Base-by-base conservation (phyloP, 805 yeast genomes). In the Yamadazyma laniorum region DNA sequence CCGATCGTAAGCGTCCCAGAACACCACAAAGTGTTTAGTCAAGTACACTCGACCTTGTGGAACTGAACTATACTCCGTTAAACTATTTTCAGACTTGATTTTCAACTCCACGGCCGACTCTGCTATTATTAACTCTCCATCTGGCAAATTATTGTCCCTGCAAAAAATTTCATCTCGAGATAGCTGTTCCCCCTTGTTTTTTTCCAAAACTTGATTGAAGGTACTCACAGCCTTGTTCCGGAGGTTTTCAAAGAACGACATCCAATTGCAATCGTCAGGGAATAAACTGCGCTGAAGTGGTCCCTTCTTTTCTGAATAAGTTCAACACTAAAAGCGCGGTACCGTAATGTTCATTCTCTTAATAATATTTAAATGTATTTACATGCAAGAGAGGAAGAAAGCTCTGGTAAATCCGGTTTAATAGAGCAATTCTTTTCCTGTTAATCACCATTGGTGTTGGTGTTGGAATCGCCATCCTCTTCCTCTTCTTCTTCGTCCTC, bases 11-110 rank as follows among this genome's bases (percentile, higher is more conserved):
- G 77, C 72, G 49, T 86, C 88, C 42, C 77, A 71, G 53, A 90
- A 91, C 16, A 85, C 77, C 25, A 93, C 56, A 54, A 79, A 93
- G 47, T 83, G 85, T 39, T 79, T 79, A 1, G 95, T 84, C 30
- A 93, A 58, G 48, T 67, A 82, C n/a, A 90, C 50, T 25, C 62
- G 72, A 63, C 51, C 99, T 85, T 37, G 85, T 61, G 67, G 70
- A 62, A 41, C 52, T 18, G 48, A 52, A 25, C 40, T 41, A 32
- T 37, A 40, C 6, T 50, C 46, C 33, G 29, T 43, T 3, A 43
- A 16, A 16, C 44, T 43, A 13, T 29, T 30, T 5, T 56, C 63
- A 4, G 70, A 55, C 31, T 42, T 50, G 38, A 63, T 50, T 13
- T 51, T 51, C 5, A 69, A 49, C 43, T 88, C 95, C 0, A 85